Evolutionary conservation across 768 basidiomycete species (phyloP).

Genomic region (Daedaleopsis sinensis): DNA sequence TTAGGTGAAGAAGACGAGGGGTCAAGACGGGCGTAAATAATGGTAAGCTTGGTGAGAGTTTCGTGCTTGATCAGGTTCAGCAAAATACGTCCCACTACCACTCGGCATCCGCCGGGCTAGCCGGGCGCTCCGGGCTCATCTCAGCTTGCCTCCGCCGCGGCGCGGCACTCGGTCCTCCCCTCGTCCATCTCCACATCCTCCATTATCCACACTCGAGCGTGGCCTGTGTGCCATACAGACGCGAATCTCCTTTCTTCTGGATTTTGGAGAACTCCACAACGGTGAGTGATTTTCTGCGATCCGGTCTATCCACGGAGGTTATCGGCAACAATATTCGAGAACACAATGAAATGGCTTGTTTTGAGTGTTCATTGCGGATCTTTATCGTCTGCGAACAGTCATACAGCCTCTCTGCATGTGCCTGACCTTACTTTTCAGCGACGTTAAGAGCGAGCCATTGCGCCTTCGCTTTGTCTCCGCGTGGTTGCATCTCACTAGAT

Average conservation of each 20-base stretch:
- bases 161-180: not conserved
- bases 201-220: not conserved
- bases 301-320: not conserved
- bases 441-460: not conserved
- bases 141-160: not conserved
- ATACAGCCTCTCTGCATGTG: not conserved
- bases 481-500: not conserved
- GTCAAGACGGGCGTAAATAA: conserved; percentile 11
- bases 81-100: conserved; percentile 9
- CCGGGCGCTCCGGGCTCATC: not conserved
- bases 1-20: conserved; percentile 12
- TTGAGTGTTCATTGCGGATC: not conserved
- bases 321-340: not conserved
- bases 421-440: not conserved
- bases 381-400: not conserved
- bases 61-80: conserved; percentile 13
- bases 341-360: not conserved
- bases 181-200: not conserved
- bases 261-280: not conserved
- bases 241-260: not conserved
- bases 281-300: not conserved
- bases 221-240: not conserved
- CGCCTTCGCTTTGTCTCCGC: not conserved
- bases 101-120: not conserved
- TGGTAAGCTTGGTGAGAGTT: conserved; percentile 18